These are phyloP conservation scores for Pezicula carpinea DNA, from an alignment of 2,329 filamentous ascomycete genomes.

Conservation along the genomic window DNA sequence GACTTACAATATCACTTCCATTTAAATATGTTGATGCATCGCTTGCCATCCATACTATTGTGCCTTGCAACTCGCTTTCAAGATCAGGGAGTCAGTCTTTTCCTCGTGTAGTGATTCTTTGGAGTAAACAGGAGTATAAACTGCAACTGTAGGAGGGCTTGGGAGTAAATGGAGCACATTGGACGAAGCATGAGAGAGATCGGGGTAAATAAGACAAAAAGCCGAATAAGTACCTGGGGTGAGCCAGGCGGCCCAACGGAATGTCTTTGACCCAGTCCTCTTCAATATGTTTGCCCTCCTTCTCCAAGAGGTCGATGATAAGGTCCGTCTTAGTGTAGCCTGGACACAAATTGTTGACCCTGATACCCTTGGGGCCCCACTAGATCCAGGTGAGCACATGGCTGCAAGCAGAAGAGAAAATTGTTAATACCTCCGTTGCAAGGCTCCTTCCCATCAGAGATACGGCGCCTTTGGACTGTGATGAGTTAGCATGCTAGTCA, in stretches of 20 bases:
- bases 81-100: no score
- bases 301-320: conserved; percentile 27
- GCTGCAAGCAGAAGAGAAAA: not conserved
- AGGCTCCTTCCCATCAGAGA: conserved; percentile 55
- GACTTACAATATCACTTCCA: conserved; percentile 21
- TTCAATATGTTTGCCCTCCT: conserved; percentile 33
- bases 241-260: conserved; percentile 31
- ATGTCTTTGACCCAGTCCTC: conserved; percentile 32
- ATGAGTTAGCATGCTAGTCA: conserved; percentile 1
- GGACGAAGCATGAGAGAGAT: no score
- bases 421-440: conserved; percentile 38
- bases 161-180: no score
- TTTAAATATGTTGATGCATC: conserved; percentile 22
- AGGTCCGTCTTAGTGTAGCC: conserved; percentile 43
- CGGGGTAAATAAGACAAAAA: no score
- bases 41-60: conserved; percentile 25
- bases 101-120: no score
- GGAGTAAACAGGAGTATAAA: no score
- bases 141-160: no score
- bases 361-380: conserved; percentile 58
- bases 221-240: no score
- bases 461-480: conserved; percentile 51
- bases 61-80: conserved; percentile 33
- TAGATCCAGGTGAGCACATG: conserved; percentile 24
- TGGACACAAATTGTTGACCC: conserved; percentile 62